Conservation (phyloP, 1,284 basidiomycete species). For the Ustilago tritici region DNA sequence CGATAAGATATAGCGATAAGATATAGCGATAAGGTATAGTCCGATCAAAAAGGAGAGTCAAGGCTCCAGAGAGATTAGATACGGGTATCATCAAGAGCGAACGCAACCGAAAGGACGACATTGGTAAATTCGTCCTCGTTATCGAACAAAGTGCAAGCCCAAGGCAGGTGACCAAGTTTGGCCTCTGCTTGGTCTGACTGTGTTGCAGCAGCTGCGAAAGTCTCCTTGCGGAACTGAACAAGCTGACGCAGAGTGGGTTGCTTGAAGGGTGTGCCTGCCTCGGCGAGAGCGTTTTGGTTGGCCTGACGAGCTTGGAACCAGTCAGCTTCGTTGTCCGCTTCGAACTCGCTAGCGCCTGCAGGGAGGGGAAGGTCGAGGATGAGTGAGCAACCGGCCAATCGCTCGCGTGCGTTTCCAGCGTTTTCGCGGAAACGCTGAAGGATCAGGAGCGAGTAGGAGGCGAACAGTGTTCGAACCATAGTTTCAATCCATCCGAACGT, state of each 20-base stretch:
- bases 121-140: slow-evolving; percentile 61
- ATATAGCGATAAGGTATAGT: slow-evolving; percentile 19
- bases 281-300: slow-evolving; percentile 24
- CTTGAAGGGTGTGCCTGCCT: slow-evolving; percentile 27
- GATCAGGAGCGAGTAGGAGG: slow-evolving; percentile 58
- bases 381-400: slow-evolving; percentile 49
- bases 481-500: slow-evolving; percentile 55
- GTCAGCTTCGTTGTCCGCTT: slow-evolving; percentile 55
- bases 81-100: slow-evolving; percentile 55
- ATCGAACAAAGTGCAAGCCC: slow-evolving; percentile 44
- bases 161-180: slow-evolving; percentile 37
- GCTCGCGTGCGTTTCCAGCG: slow-evolving; percentile 33
- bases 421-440: slow-evolving; percentile 61
- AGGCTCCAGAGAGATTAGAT: neutral
- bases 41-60: neutral
- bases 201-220: neutral
- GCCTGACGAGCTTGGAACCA: slow-evolving; percentile 41
- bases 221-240: slow-evolving; percentile 39
- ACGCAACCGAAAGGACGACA: slow-evolving; percentile 55
- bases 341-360: slow-evolving; percentile 56
- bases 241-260: slow-evolving; percentile 49
- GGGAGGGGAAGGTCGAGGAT: slow-evolving; percentile 59
- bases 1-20: slow-evolving; percentile 11
- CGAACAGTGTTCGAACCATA: slow-evolving; percentile 59
- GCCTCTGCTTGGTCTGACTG: slow-evolving; percentile 17